Conservation (phyloP, 2,329 filamentous ascomycete species). For the Didymosphaeria variabile region DNA sequence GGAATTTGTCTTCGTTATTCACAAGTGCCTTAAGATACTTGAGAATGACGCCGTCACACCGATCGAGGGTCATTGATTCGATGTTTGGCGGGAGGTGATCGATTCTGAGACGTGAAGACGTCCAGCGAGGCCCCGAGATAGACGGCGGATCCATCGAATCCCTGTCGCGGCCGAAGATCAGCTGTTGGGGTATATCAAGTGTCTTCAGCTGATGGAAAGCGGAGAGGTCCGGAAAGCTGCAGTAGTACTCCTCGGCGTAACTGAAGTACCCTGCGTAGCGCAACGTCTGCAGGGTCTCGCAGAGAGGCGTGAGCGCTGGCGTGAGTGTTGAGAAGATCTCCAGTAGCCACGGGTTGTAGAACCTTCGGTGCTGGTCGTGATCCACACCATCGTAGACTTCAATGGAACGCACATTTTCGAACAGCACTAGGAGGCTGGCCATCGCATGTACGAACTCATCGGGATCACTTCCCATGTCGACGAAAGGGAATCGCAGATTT, state of each 20-base stretch:
- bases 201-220: neutral
- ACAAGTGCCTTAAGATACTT: neutral
- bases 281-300: neutral
- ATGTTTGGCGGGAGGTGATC: neutral
- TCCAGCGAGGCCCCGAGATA: neutral
- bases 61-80: neutral
- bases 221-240: neutral
- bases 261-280: neutral
- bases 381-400: neutral
- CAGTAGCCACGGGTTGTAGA: neutral
- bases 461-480: neutral
- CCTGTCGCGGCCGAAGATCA: neutral
- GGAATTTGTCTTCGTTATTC: neutral
- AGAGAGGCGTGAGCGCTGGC: neutral
- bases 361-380: rapidly evolving
- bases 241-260: neutral
- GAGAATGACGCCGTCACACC: neutral
- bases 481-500: neutral
- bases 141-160: too few species aligned
- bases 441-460: neutral
- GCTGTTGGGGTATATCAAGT: neutral
- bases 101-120: neutral
- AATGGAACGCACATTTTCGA: neutral
- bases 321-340: neutral
- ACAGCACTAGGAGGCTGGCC: neutral